Percentiles rank a stretch among this genome's conserved stretches.
phyloP scores from a whole-genome alignment of 257 asterid genomes.

The Nicotiana undulata region DNA sequence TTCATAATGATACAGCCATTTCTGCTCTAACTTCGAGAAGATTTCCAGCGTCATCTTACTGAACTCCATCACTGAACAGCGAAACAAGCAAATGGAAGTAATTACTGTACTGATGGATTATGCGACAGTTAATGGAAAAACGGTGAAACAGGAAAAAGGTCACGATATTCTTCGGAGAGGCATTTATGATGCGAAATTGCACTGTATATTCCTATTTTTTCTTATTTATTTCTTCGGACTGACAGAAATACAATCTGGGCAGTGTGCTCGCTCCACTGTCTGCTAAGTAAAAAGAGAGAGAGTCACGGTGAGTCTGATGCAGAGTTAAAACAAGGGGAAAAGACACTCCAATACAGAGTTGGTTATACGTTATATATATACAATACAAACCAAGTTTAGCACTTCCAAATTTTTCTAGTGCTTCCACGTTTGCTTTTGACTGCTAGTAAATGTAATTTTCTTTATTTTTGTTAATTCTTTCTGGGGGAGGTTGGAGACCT shows the following conservation, averaged over 20 bases:
- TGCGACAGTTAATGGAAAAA: slow-evolving; percentile 6
- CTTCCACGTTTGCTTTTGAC: slow-evolving; percentile 3
- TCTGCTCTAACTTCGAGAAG: slow-evolving; percentile 84
- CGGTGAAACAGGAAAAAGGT: slow-evolving; percentile 41
- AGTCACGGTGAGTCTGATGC: background rate
- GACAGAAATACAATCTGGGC: background rate
- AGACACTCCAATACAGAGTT: background rate
- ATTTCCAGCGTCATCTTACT: slow-evolving; percentile 75
- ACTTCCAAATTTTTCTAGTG: background rate
- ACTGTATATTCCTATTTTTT: background rate
- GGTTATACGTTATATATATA: background rate
- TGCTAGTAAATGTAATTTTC: background rate
- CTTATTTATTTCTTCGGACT: background rate
- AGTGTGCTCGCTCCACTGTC: background rate
- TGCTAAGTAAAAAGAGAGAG: background rate
- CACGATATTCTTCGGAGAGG: slow-evolving; percentile 48
- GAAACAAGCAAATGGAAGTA: background rate
- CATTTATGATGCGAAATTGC: slow-evolving; percentile 35
- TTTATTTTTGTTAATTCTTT: background rate
- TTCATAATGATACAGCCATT: slow-evolving; percentile 77
- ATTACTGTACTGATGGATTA: background rate
- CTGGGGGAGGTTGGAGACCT: no score
- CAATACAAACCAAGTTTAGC: background rate
- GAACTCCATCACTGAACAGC: slow-evolving; percentile 42
- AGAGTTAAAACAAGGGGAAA: background rate